Percentiles rank a stretch among this genome's conserved stretches.
Evolutionary conservation across 1,139 yeast species (phyloP).

Genomic region (Yamadazyma conglobata): DNA sequence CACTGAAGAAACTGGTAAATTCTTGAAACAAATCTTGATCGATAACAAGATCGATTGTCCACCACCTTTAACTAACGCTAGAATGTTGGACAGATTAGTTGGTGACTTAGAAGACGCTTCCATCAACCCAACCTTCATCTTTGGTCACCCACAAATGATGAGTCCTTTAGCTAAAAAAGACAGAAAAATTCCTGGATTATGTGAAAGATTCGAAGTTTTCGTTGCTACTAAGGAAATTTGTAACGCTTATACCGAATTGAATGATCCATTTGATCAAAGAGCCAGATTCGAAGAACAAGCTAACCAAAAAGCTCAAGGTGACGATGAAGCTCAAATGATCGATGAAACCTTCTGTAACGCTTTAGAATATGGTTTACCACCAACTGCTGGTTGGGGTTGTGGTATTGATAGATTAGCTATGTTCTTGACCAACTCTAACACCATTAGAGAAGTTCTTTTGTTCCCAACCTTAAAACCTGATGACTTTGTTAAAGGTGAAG

Average conservation of each 20-base stretch:
- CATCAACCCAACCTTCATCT: conserved; percentile 95
- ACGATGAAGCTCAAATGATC: conserved; percentile 95
- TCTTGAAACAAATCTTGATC: conserved; percentile 75
- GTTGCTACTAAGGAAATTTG: conserved; percentile 98
- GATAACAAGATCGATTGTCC: conserved; percentile 86
- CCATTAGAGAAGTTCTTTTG: conserved; percentile 94
- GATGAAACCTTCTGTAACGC: conserved; percentile 98
- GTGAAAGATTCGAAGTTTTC: conserved; percentile 98
- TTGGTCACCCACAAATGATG: conserved; percentile 99
- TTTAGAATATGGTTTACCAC: conserved; percentile 96
- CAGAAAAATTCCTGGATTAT: conserved; percentile 86
- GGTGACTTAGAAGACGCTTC: conserved; percentile 92
- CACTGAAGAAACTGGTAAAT: conserved; percentile 88
- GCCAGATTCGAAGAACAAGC: conserved; percentile 98
- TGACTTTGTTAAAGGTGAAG: conserved; percentile 44
- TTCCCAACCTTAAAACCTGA: conserved; percentile 99
- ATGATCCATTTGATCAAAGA: conserved; percentile 98
- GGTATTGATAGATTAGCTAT: conserved; percentile 98
- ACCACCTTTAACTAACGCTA: conserved; percentile 96
- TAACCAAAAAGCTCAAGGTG: conserved; percentile 97
- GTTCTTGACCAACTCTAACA: conserved; percentile 95
- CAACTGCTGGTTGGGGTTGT: conserved; percentile 99
- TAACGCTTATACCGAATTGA: conserved; percentile 98
- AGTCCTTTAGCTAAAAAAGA: conserved; percentile 98
- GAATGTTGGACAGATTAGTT: conserved; percentile 97